Evolutionary conservation across 2,329 filamentous ascomycete species (phyloP).

Genomic region (Verticillium isaacii): DNA sequence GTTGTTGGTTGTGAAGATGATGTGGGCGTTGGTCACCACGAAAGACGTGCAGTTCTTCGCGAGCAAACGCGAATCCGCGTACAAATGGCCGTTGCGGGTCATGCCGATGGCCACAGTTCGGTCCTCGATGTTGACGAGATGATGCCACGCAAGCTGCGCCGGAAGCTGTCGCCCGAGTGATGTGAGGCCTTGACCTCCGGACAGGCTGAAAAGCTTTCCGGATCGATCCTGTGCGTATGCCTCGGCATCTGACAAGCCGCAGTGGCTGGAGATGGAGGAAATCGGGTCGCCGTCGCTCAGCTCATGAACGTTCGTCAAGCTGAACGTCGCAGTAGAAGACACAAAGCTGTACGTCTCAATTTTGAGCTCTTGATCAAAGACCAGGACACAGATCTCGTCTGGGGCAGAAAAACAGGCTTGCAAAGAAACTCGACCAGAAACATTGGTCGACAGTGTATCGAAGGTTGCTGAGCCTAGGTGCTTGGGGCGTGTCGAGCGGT

Average conservation of each 20-base stretch:
- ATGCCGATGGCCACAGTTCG: conserved; percentile 53
- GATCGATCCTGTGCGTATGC: conserved; percentile 40
- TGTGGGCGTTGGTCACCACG: conserved; percentile 70
- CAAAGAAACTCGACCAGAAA: conserved; percentile 14
- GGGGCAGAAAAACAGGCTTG: conserved; percentile 24
- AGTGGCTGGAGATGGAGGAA: conserved; percentile 24
- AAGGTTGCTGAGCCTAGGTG: conserved; percentile 36
- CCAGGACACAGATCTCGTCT: conserved; percentile 23
- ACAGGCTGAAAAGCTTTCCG: conserved; percentile 39
- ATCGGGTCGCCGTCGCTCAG: conserved; percentile 6
- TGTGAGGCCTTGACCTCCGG: conserved; percentile 7
- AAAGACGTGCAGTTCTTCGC: conserved; percentile 92
- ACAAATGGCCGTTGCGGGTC: conserved; percentile 71
- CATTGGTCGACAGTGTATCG: conserved; percentile 11
- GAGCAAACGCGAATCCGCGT: conserved; percentile 68
- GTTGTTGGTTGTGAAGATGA: conserved; percentile 88
- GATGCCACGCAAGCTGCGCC: conserved; percentile 47
- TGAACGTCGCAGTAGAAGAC: neutral
- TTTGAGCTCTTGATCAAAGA: conserved; percentile 17
- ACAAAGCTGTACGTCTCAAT: conserved; percentile 6
- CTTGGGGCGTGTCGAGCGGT: conserved; percentile 40
- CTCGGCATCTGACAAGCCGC: conserved; percentile 22
- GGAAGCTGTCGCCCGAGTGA: conserved; percentile 10
- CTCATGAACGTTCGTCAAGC: neutral
- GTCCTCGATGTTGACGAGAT: conserved; percentile 17